Base-by-base conservation (phyloP, 768 basidiomycete genomes). In the Xerocomus brunneocitrinus region DNA sequence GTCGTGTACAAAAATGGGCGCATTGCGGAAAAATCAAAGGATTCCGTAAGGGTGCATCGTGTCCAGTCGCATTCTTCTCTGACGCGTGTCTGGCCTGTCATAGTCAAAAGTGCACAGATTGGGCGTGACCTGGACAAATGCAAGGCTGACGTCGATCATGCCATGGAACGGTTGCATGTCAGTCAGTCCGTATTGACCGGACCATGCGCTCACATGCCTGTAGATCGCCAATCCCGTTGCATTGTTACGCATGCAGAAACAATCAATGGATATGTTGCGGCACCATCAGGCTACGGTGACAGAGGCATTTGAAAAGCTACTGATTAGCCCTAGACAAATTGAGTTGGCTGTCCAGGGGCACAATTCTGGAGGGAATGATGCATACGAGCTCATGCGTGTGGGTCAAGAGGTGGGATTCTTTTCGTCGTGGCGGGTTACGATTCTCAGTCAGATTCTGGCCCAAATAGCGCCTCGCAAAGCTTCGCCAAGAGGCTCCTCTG, bases 71-170 rank as follows among this genome's bases (percentile, higher is more conserved):
- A 36, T 34, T 10, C 22, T 24, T 27, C 14, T 57, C 50, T 66
- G 39, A 66, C 28, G 8, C 22, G 10, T 22, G 12, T 31, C 8
- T 19, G 22, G 12, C 7, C 44, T 9, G 28, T 5, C 27, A 4
- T 35, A 82, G 81, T 77, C 30, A 79, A 72, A 50, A 75, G 67
- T 27, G 62, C 63, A 2, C 77, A 79, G 22, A 80, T 82, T 35
- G 74, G 68, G 47, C 67, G 73, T n/a, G 74, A 74, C 6, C 70
- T 82, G 35, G 73, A 76, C 39, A 64, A 62, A 49, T 81, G 74
- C 53, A 62, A 73, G 34, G 60, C 61, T 14, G 77, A 81, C 19
- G 65, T 82, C 28, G 65, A 76, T 19, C 61, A 60, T 8, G 74
- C 74, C 6, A 71, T 80, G 56, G 68, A 70, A 32, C 63, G 70